Base-by-base conservation (phyloP, 768 basidiomycete genomes). In the Exidia glandulosa region DNA sequence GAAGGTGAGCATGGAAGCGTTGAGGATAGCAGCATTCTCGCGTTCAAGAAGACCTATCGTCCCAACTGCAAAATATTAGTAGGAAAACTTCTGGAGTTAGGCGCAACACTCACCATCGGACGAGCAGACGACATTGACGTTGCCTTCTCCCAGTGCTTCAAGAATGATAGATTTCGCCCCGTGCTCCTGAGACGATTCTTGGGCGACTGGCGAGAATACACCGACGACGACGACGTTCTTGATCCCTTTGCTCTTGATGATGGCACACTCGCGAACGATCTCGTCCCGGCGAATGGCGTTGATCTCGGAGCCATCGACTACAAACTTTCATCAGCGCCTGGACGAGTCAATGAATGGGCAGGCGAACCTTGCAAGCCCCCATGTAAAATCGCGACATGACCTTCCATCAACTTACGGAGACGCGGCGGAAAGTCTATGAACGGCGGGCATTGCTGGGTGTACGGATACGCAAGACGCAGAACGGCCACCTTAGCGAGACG, bases 21-120 rank as follows among this genome's bases (percentile, higher is more conserved):
- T 87, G 61, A 86, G 75, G 61, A 87, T 85, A 14, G 82, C 70
- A 0, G 86, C 85, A 59, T 87, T 86, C 66, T 86, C 85, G 48
- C 85, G 77, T 63, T 84, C 82, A 16, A 85, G 69, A 57, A 86
- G 73, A 33, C 82, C 82, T 25, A 84, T 73, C 65, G 80, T 79
- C 7, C 78, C 83, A 45, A 83, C 82, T 79, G 52, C 0, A 36
- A 30, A 59, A n/a, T n/a, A n/a, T 12, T 56, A 56, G 34, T 32
- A 3, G 50, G 12, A 36, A 37, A 34, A 57, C 27, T 33, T n/a
- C 31, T 27, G 36, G 48, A n/a, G 25, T 48, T 7, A 36, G 16
- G 34, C 34, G 7, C 61, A 32, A 19, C 23, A 64, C 66, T 59
- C 62, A 71, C 76, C 76, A 57, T 81, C 77, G 56, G 79, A 78